Conservation (phyloP, 2,329 filamentous ascomycete genomes). For the Aspergillus arachidicola region DNA sequence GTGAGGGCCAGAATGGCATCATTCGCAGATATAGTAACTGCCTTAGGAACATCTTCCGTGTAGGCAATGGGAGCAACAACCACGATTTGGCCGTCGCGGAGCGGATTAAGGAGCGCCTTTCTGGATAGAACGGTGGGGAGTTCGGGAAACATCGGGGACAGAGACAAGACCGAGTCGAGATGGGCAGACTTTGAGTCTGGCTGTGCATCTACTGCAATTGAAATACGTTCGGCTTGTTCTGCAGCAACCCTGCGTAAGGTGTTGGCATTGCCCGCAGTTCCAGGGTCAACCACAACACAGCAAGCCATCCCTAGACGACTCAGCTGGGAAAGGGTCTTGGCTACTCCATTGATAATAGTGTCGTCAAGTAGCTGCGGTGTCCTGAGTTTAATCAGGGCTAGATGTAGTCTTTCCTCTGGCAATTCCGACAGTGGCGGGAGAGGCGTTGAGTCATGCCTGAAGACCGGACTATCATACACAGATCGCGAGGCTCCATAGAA, state of each 20-base stretch:
- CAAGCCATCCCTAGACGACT: conserved; percentile 78
- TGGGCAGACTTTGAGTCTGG: conserved; percentile 69
- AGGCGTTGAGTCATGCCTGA: conserved; percentile 56
- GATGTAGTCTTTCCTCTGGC: conserved; percentile 63
- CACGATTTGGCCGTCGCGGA: conserved; percentile 69
- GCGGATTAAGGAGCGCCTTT: conserved; percentile 63
- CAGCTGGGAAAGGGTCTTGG: conserved; percentile 81
- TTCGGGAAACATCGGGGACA: conserved; percentile 36
- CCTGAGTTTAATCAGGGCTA: conserved; percentile 84
- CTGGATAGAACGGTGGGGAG: conserved; percentile 43
- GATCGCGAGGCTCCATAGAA: conserved; percentile 62
- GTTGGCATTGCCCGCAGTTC: conserved; percentile 47
- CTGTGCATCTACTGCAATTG: conserved; percentile 72
- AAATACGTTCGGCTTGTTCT: conserved; percentile 72
- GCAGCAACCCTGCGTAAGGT: conserved; percentile 51
- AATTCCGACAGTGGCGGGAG: conserved; percentile 39
- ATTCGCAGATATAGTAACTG: conserved; percentile 55
- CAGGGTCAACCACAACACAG: conserved; percentile 77
- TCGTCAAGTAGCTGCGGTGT: conserved; percentile 72
- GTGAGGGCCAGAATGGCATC: conserved; percentile 77
- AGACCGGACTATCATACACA: conserved; percentile 62
- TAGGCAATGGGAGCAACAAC: conserved; percentile 70
- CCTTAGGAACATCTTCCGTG: conserved; percentile 51
- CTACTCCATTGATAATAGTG: conserved; percentile 71
- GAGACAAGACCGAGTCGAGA: conserved; percentile 60